A percentile compares a stretch with the other conserved stretches of the same genome.
Evolutionary conservation across 2,329 filamentous ascomycete species (phyloP).

Genomic region (Aspergillus sp.): DNA sequence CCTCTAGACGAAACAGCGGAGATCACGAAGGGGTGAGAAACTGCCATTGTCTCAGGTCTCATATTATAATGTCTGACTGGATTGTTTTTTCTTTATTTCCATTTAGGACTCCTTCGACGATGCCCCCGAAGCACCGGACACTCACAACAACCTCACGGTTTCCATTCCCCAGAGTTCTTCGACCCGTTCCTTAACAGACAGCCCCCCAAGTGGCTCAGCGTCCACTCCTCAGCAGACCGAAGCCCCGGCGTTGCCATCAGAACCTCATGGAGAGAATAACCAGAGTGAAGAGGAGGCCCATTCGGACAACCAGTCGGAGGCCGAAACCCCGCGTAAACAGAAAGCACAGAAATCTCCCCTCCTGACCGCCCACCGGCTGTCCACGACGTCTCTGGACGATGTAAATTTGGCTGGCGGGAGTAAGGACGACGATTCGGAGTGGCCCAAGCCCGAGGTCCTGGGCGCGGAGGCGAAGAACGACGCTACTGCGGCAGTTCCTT

Average conservation of each 20-base stretch:
- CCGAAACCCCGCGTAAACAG: constrained; percentile 36
- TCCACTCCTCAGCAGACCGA: constrained; percentile 39
- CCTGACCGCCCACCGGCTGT: constrained; percentile 54
- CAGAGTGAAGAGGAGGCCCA: constrained; percentile 21
- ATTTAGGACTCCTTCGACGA: constrained; percentile 78
- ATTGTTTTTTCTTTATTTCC: neutral
- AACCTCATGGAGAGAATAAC: constrained; percentile 24
- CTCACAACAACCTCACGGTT: constrained; percentile 28
- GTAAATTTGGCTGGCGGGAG: constrained; percentile 62
- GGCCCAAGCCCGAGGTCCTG: constrained; percentile 24
- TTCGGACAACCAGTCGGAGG: constrained; percentile 29
- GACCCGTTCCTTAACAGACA: constrained; percentile 61
- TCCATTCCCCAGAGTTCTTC: constrained; percentile 46
- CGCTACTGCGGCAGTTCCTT: constrained; percentile 31
- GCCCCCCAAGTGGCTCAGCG: constrained; percentile 40
- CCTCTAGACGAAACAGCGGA: constrained; percentile 40
- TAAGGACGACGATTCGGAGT: constrained; percentile 51
- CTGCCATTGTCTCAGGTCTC: neutral
- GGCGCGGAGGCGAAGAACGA: constrained; percentile 25
- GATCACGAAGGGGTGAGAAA: constrained; percentile 44
- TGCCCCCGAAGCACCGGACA: constrained; percentile 54
- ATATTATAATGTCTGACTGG: constrained; percentile 4
- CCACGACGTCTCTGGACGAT: constrained; percentile 60
- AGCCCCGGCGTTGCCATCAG: constrained; percentile 28
- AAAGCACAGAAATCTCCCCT: constrained; percentile 51